These are phyloP conservation scores for Trypanosoma lewisi DNA, from an alignment of 208 protist genomes.

Conservation along the genomic window DNA sequence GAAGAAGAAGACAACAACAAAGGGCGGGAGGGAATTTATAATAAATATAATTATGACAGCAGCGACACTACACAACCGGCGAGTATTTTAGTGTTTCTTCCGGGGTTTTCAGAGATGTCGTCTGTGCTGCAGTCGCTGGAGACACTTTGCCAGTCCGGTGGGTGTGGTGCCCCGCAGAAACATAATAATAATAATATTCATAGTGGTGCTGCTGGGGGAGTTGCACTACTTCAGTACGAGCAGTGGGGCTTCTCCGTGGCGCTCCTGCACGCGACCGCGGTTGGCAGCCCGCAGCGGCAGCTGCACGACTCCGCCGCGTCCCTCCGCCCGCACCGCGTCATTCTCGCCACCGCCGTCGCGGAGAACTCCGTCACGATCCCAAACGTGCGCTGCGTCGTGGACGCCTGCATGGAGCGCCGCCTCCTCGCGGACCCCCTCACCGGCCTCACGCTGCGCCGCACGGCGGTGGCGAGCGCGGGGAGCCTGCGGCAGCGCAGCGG, in stretches of 20 bases:
- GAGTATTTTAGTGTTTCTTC: constrained; percentile 69
- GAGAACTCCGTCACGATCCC: constrained; percentile 83
- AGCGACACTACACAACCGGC: too few relatives aligned
- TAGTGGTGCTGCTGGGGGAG: too few relatives aligned
- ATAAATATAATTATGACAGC: too few relatives aligned
- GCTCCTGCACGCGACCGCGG: constrained; percentile 51
- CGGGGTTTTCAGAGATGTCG: constrained; percentile 71
- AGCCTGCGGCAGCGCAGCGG: constrained; percentile 62
- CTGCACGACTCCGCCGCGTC: constrained; percentile 34
- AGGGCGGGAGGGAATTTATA: too few relatives aligned
- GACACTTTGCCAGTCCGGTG: constrained; percentile 22
- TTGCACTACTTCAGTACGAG: constrained; percentile 43
- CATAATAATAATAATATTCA: neutral
- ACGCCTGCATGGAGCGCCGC: constrained; percentile 56
- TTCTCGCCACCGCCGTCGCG: constrained; percentile 72
- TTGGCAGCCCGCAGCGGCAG: constrained; percentile 66
- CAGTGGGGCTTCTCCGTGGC: constrained; percentile 57
- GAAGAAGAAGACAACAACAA: too few relatives aligned
- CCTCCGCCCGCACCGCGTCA: constrained; percentile 43
- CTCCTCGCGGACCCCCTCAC: constrained; percentile 50
- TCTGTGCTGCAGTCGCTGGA: constrained; percentile 57
- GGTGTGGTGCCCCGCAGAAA: neutral
- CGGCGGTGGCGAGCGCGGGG: constrained; percentile 35
- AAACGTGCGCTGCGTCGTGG: constrained; percentile 62
- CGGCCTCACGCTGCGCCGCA: constrained; percentile 46